These are phyloP conservation scores for Aspergillus hiratsukae DNA, from an alignment of 2,329 filamentous ascomycete species.

Conservation along the genomic window DNA sequence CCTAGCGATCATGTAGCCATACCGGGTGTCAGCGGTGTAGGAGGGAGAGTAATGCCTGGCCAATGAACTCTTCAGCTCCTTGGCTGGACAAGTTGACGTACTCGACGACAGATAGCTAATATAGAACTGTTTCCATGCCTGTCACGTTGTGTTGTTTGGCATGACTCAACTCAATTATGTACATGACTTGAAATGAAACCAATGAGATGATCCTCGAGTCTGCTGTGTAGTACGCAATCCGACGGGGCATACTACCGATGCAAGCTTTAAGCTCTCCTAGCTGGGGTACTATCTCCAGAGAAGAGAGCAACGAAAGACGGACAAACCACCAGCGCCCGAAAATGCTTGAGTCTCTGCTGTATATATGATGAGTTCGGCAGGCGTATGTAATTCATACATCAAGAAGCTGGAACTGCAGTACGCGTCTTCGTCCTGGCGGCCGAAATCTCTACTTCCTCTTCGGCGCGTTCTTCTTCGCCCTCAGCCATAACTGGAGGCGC, in stretches of 20 bases:
- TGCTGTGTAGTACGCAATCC: background rate
- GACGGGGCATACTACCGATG: background rate
- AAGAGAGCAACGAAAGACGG: background rate
- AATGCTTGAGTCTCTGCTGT: conserved; percentile 15
- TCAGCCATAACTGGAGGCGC: conserved; percentile 26
- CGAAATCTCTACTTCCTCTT: conserved; percentile 28
- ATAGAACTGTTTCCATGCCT: background rate
- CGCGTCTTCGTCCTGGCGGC: conserved; percentile 22
- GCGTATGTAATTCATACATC: background rate
- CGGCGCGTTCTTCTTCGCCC: conserved; percentile 22
- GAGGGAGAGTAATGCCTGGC: conserved; percentile 39
- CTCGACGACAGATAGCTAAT: background rate
- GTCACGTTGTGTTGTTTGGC: background rate
- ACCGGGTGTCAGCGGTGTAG: conserved; percentile 38
- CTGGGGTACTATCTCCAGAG: background rate
- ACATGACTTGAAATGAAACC: background rate
- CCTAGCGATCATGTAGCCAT: conserved; percentile 70
- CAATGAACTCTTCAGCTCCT: conserved; percentile 25
- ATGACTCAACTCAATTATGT: background rate
- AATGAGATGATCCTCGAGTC: background rate
- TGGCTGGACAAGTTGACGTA: background rate
- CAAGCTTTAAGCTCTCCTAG: background rate
- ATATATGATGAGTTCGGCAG: background rate
- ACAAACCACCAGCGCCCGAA: conserved; percentile 20
- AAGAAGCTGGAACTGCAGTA: conserved; percentile 11